These are phyloP conservation scores for Protomyces pachydermus DNA, from an alignment of 1,139 yeast species.

Conservation along the genomic window DNA sequence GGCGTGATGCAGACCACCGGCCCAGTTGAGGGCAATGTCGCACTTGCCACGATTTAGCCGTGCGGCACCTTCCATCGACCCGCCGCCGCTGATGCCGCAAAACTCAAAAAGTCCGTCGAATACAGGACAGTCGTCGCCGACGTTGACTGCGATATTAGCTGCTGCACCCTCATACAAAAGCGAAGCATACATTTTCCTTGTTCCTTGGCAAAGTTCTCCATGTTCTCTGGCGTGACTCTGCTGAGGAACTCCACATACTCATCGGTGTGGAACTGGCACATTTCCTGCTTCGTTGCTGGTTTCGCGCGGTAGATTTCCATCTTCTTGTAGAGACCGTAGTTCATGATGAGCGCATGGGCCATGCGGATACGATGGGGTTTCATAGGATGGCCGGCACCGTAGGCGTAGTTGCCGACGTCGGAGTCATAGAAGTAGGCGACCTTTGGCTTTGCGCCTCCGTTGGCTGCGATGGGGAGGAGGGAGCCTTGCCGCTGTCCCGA, in stretches of 20 bases:
- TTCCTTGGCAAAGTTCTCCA: conserved; percentile 85
- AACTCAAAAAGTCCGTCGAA: conserved; percentile 94
- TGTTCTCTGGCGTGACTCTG: conserved; percentile 89
- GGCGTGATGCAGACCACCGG: conserved; percentile 89
- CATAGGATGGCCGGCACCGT: conserved; percentile 99
- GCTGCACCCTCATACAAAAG: neutral
- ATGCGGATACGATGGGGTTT: conserved; percentile 96
- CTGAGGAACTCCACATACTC: conserved; percentile 92
- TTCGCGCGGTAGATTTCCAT: conserved; percentile 97
- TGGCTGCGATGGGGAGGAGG: conserved; percentile 27
- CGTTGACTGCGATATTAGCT: conserved; percentile 50
- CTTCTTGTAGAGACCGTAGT: conserved; percentile 90
- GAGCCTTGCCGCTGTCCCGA: conserved; percentile 23
- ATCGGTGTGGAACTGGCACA: conserved; percentile 98
- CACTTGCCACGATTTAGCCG: conserved; percentile 87
- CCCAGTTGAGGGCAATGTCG: conserved; percentile 93
- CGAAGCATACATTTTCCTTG: conserved; percentile 57
- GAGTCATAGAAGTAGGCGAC: conserved; percentile 40
- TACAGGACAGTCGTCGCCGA: conserved; percentile 96
- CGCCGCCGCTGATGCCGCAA: conserved; percentile 92
- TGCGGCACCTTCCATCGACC: conserved; percentile 96
- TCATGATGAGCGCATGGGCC: conserved; percentile 77
- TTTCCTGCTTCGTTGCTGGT: conserved; percentile 96
- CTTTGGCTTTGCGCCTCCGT: conserved; percentile 28
- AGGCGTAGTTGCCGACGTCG: conserved; percentile 95